A percentile compares a stretch with the other conserved stretches of the same genome.
These are phyloP conservation scores for Crithidia fasciculata DNA, from an alignment of 208 protist genomes.

Conservation along the genomic window DNA sequence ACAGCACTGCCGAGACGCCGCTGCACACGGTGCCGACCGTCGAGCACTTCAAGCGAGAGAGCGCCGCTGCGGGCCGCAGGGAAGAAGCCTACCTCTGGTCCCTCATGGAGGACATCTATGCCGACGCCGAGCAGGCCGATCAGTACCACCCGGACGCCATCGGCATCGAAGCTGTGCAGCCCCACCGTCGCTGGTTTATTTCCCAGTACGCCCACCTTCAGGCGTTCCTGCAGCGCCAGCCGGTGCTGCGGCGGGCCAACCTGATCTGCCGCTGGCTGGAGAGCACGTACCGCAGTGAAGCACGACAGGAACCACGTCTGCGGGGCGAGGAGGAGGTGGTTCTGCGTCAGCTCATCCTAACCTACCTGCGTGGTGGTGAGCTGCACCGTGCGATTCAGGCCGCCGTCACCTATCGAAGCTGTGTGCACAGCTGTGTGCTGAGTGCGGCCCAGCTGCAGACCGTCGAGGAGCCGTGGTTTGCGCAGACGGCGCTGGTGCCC, in stretches of 20 bases:
- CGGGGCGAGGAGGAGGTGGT: slow-evolving; percentile 60
- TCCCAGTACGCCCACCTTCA: slow-evolving; percentile 82
- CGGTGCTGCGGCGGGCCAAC: slow-evolving; percentile 66
- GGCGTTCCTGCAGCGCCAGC: slow-evolving; percentile 58
- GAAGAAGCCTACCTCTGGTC: slow-evolving; percentile 70
- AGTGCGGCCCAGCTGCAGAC: slow-evolving; percentile 82
- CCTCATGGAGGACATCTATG: slow-evolving; percentile 56
- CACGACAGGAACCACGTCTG: slow-evolving; percentile 34
- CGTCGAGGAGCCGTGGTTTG: slow-evolving; percentile 73
- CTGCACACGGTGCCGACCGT: slow-evolving; percentile 36
- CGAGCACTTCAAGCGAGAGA: slow-evolving; percentile 52
- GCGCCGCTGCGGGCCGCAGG: slow-evolving; percentile 33
- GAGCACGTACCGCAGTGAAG: slow-evolving; percentile 51
- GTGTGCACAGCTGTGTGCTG: slow-evolving; percentile 80
- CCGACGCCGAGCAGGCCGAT: slow-evolving; percentile 53
- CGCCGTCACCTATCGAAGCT: slow-evolving; percentile 52
- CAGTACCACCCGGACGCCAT: slow-evolving; percentile 72
- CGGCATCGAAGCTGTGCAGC: slow-evolving; percentile 58
- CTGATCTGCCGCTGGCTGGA: slow-evolving; percentile 82
- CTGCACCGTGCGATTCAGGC: slow-evolving; percentile 65
- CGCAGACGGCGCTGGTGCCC: slow-evolving; percentile 59
- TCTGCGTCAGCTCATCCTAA: slow-evolving; percentile 76
- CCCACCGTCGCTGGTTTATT: slow-evolving; percentile 81
- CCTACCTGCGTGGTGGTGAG: slow-evolving; percentile 72
- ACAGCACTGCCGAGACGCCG: slow-evolving; percentile 10